Base-by-base conservation (phyloP, 129 eudicot genomes). In the Saposhnikovia divaricata region DNA sequence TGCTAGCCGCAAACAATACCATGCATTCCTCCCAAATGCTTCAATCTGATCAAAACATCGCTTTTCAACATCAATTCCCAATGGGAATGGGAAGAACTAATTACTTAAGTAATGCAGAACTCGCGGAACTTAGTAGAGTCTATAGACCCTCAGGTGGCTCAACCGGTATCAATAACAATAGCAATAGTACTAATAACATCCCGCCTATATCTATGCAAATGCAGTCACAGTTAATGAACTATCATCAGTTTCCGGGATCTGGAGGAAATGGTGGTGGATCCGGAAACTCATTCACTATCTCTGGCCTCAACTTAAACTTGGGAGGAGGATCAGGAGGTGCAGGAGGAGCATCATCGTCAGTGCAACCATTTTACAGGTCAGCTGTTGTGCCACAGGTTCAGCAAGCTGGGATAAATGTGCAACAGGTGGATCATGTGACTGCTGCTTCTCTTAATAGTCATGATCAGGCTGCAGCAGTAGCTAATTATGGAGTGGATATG, bases 291-390 rank as follows among this genome's bases (percentile, higher is more conserved):
- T 87, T 84, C 53, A 83, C 87, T 9, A 83, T 86, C 27, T 83
- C 89, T 0, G 89, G 87, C 9, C 73, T 83, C 72, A 78, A 86
- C 70, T 39, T 81, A 50, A 86, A 83, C 81, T 84, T 83, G 0
- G 89, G 86, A 9, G 84, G 82, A 53, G 53, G 78, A 19, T 42
- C 81, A 51, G 40, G 72, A 0, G 40, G 72, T 66, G 42, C 81
- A 51, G 72, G 72, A 31, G 72, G 72, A 10, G 72, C 42, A 28
- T 28, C 72, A 4, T 66, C 72, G 13, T 50, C 85, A 2, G 27
- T 77, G 23, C 83, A 63, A 55, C 81, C 85, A 55, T 25, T 57
- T 34, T 53, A 79, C 74, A 55, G 81, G 83, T 43, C 81, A 45
- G 23, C 28, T 14, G 76, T 31, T 31, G 72, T 66, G 77, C 77